These are phyloP conservation scores for Lanmaoa rubissima DNA, from an alignment of 768 basidiomycete genomes.

Conservation along the genomic window DNA sequence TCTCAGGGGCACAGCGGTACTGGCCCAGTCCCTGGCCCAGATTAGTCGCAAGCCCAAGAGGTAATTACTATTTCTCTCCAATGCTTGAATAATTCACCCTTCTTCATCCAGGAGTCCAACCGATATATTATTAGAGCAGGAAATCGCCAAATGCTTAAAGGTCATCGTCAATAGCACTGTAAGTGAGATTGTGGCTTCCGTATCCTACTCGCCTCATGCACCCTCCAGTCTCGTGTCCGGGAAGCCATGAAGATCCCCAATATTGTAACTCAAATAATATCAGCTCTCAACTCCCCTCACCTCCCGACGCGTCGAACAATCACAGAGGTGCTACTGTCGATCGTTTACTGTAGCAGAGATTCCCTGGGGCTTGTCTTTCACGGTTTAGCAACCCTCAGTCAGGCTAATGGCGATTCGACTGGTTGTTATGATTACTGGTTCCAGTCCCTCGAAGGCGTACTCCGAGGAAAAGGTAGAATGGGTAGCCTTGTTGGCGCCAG, in stretches of 20 bases:
- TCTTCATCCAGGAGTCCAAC: slow-evolving; percentile 28
- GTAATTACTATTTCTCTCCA: slow-evolving; percentile 36
- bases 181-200: slow-evolving; percentile 22
- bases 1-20: slow-evolving; percentile 79
- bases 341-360: slow-evolving; percentile 64
- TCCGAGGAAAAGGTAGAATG: slow-evolving; percentile 89
- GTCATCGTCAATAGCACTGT: slow-evolving; percentile 72
- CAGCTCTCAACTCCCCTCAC: slow-evolving; percentile 79
- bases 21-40: slow-evolving; percentile 74
- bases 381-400: slow-evolving; percentile 73
- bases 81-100: neutral
- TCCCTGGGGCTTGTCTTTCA: slow-evolving; percentile 66
- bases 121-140: slow-evolving; percentile 78
- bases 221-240: slow-evolving; percentile 54
- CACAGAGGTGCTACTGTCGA: slow-evolving; percentile 75
- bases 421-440: slow-evolving; percentile 89
- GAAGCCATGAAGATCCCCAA: slow-evolving; percentile 73
- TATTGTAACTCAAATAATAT: slow-evolving; percentile 76
- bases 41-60: slow-evolving; percentile 72
- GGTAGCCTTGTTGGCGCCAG: slow-evolving; percentile 94
- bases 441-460: slow-evolving; percentile 67
- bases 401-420: slow-evolving; percentile 53
- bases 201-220: slow-evolving; percentile 8
- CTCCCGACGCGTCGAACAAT: slow-evolving; percentile 75
- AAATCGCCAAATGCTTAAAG: slow-evolving; percentile 84